Evolutionary conservation across 2,329 filamentous ascomycete species (phyloP), one percentile per base, ranked within the genome.

Genomic region (Alternaria sp.): DNA sequence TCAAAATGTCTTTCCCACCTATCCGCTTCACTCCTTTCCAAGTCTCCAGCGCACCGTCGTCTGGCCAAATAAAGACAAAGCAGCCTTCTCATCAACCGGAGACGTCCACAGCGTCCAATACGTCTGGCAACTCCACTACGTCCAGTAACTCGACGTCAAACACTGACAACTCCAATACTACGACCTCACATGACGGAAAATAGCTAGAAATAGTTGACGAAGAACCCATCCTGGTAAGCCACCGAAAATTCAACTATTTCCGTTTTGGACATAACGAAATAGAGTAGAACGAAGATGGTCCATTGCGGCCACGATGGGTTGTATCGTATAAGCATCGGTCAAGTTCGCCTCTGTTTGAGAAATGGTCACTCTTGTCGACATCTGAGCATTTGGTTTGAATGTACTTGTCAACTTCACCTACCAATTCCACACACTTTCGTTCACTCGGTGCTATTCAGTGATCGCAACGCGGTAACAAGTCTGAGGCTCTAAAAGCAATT

Each of bases 1-100:
- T 11, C 21, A 17, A 43, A 25, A 70, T 71, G 68, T 67, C 64
- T 11, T 68, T 76, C 12, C 67, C 74, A 15, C 75, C 75, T 0
- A 76, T 77, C 36, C 73, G 75, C 51, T 67, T 78, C 55, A 61
- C 68, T 3, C 74, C 73, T 6, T 75, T 78, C 21, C 75, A 78
- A 65, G 66, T 77, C 43, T 55, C 57, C 25, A 71, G 65, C 54
- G 64, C 66, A 12, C 68, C 73, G 5, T 64, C 70, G 10, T 63
- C 70, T 15, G 62, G 57, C 46, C 65, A 59, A 23, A 57, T 2
- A 25, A 6, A 62, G 44, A 67, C 40, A 5, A 56, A 63, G 15
- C 70, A 71, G 26, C 67, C 70, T 2, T 71, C 73, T 26, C 67
- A 67, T 36, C 70, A 75, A 47, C 59, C 67, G 25, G 19, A 54